Evolutionary conservation across 495 filamentous ascomycete species (phyloP), one percentile per base, ranked within the genome.

Genomic region (Xylaria scruposa): DNA sequence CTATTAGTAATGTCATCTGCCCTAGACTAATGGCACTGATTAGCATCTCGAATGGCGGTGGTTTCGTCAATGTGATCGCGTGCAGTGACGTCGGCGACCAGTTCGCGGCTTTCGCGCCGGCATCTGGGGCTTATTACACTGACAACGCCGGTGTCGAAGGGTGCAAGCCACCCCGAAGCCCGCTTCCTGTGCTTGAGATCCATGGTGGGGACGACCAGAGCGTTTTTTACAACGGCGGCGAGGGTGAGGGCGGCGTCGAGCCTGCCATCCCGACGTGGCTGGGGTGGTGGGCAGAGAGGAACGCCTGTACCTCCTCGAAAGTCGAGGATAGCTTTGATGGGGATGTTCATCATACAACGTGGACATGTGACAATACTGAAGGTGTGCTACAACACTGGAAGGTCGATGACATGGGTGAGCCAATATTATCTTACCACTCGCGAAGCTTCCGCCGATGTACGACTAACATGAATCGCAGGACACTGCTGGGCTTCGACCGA

Each of bases 11-110:
- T n/a, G 33, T 31, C 24, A 46, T 26, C 0, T 49, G 7, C 17
- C 49, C 26, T 38, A 15, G 0, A 17, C 58, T 70, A 64, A 70
- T 19, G 21, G 15, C 21, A 42, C 1, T 4, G 68, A 46, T 29
- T 29, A 70, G 88, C 24, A 86, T 88, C 71, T 88, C 85, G 3
- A 89, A 85, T 72, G 88, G 88, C 47, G 88, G 86, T 5, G 88
- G 87, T 3, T 86, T 90, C 72, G 81, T 84, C 51, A 78, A 80
- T 61, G 79, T 83, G 0, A 82, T 90, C 15, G 87, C 88, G 0
- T 89, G 88, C 74, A 83, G 83, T 70, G 51, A 79, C 6, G 78
- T 75, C 6, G 81, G 81, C 21, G 71, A 63, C 0, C 75, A 78
- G 0, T 85, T 87, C 72, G 85, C 85, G 12, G 85, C 84, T 3